phyloP scores from a whole-genome alignment of 352 stramenopile species.

The Phytopythium helicoides region DNA sequence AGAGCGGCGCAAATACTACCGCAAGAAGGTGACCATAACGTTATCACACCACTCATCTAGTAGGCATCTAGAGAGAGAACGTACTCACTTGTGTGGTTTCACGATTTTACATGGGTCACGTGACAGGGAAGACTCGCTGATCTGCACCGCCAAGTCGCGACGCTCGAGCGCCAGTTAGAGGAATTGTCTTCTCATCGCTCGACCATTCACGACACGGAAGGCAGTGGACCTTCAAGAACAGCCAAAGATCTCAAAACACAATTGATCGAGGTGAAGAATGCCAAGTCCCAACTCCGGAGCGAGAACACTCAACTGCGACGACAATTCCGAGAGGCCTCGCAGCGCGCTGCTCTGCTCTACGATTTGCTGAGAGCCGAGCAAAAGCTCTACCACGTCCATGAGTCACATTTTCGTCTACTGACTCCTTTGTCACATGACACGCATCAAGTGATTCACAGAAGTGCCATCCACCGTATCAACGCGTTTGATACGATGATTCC shows the following conservation, averaged over 20 bases:
- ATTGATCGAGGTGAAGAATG: background rate
- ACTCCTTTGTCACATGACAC: constrained; percentile 17
- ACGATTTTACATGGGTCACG: too few relatives aligned
- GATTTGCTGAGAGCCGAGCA: constrained; percentile 25
- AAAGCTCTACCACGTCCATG: constrained; percentile 8
- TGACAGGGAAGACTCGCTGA: background rate
- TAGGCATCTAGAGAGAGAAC: too few relatives aligned
- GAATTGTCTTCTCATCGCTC: background rate
- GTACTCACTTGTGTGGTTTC: too few relatives aligned
- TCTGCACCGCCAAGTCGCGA: constrained; percentile 1
- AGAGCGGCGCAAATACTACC: constrained; percentile 28
- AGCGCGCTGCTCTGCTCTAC: constrained; percentile 11
- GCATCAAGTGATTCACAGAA: constrained; percentile 14
- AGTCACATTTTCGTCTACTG: constrained; percentile 23
- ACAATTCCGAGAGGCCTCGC: constrained; percentile 14
- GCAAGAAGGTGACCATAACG: constrained; percentile 21
- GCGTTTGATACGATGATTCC: constrained; percentile 7
- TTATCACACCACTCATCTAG: too few relatives aligned
- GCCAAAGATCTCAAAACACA: background rate
- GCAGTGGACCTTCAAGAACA: too few relatives aligned
- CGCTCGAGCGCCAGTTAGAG: background rate
- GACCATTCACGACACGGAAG: too few relatives aligned
- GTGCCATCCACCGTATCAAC: constrained; percentile 9
- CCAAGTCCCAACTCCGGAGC: constrained; percentile 10
- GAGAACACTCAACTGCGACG: constrained; percentile 25